Evolutionary conservation across 2,329 filamentous ascomycete species (phyloP), one percentile per base, ranked within the genome.

Genomic region (Penicillium vulpinum): DNA sequence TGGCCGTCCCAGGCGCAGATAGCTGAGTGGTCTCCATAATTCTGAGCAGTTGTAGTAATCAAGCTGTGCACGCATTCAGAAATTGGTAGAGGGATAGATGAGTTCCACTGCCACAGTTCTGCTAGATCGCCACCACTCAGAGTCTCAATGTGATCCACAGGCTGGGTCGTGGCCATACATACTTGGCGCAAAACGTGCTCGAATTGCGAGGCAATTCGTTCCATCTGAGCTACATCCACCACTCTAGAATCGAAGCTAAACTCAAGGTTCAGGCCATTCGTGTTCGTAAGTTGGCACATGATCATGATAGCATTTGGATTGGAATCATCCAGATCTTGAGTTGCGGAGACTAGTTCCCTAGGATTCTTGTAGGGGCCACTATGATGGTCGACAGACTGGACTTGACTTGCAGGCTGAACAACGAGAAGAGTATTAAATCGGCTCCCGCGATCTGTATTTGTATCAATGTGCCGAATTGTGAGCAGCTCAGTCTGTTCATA

Each of bases 1-100:
- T 46, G 10, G 5, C 51, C 51, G 24, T 53, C 24, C 51, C 51
- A 53, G 18, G 41, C 41, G 16, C 41, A 46, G 13, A 53, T 45
- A 6, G 51, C 51, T 9, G 31, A n/a, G 5, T 26, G 13, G 3
- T 40, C 33, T 3, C 33, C 22, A 22, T 29, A 5, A 4, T 46
- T 15, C 6, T 52, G 39, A 4, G 33, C 41, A 31, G 31, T 39
- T 16, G 1, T 9, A 8, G n/a, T 24, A n/a, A 53, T 46, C 15
- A 53, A 7, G n/a, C 45, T 13, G 28, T 38, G 51, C n/a, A 53
- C 31, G 5, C 40, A 47, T n/a, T 18, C 22, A 21, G 22, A 1
- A 9, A 46, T 16, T 13, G 31, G 16, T 1, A 10, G 8, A 4
- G 51, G 51, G 1, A 53, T 24, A 15, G 26, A 11, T 11, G 33